Conservation (phyloP, 2,329 filamentous ascomycete species). For the Aureobasidium sp. region DNA sequence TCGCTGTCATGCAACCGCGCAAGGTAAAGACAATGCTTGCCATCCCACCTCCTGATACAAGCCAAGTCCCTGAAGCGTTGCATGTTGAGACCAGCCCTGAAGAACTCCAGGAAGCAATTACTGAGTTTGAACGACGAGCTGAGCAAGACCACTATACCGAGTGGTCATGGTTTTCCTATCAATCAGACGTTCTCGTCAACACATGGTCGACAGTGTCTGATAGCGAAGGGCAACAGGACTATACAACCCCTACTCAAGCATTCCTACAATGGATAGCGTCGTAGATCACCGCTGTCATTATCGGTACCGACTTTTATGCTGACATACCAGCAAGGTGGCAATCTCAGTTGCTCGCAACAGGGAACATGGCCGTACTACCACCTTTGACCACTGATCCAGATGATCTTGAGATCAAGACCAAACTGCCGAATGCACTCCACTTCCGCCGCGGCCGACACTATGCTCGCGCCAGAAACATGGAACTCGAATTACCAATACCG, state of each 20-base stretch:
- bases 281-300: constrained; percentile 25
- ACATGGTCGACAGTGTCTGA: constrained; percentile 31
- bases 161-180: constrained; percentile 45
- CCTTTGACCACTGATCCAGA: constrained; percentile 2
- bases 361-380: constrained; percentile 28
- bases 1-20: constrained; percentile 36
- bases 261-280: constrained; percentile 29
- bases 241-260: constrained; percentile 21
- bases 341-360: constrained; percentile 12
- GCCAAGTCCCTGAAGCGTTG: constrained; percentile 26
- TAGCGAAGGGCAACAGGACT: constrained; percentile 24
- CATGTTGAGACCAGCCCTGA: constrained; percentile 15
- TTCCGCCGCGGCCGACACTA: constrained; percentile 27
- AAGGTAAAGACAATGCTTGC: constrained; percentile 37
- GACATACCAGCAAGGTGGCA: constrained; percentile 13
- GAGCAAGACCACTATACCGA: constrained; percentile 31
- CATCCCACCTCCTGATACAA: constrained; percentile 29
- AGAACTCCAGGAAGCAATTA: constrained; percentile 26
- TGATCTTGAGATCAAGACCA: constrained; percentile 26
- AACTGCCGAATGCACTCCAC: constrained; percentile 38
- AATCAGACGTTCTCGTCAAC: constrained; percentile 38
- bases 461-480: constrained; percentile 10
- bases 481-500: constrained; percentile 38
- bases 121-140: constrained; percentile 29
- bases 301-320: constrained; percentile 8